phyloP scores from a whole-genome alignment of 208 protist genomes.

The Naegleria lovaniensis region DNA sequence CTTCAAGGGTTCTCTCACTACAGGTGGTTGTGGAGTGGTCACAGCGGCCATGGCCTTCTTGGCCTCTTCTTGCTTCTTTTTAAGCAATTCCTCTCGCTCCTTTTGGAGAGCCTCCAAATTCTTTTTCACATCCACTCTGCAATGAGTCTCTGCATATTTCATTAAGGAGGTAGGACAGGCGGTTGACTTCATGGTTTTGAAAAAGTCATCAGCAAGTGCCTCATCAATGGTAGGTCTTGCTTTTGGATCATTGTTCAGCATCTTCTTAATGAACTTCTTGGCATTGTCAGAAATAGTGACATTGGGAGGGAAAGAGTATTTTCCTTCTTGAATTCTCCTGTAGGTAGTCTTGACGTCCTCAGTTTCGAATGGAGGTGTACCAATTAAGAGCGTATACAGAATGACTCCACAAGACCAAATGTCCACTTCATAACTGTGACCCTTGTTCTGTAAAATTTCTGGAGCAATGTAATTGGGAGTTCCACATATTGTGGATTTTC shows the following conservation, averaged over 20 bases:
- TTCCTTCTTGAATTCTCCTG: slow-evolving; percentile 76
- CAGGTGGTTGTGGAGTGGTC: not conserved
- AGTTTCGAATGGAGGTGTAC: slow-evolving; percentile 95
- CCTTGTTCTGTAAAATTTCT: slow-evolving; percentile 57
- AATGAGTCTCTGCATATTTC: not conserved
- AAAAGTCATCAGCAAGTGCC: not conserved
- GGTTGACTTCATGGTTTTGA: not conserved
- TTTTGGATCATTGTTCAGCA: slow-evolving; percentile 63
- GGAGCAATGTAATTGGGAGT: slow-evolving; percentile 94
- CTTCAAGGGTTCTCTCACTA: not conserved
- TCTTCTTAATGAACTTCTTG: slow-evolving; percentile 77
- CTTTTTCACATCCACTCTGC: not conserved
- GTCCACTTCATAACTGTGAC: slow-evolving; percentile 94
- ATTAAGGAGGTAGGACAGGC: not conserved
- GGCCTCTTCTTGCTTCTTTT: not conserved
- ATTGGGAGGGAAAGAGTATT: slow-evolving; percentile 79
- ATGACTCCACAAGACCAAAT: slow-evolving; percentile 96
- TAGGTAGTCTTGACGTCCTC: slow-evolving; percentile 90
- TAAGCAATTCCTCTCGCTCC: not conserved
- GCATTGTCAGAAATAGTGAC: slow-evolving; percentile 58
- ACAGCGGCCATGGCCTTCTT: not conserved
- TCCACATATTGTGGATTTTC: slow-evolving; percentile 88
- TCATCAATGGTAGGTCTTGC: not conserved
- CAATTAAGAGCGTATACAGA: slow-evolving; percentile 92
- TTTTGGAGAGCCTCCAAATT: not conserved